Evolutionary conservation across 2,329 filamentous ascomycete genomes (phyloP).

Genomic region (Xylaria sp.): DNA sequence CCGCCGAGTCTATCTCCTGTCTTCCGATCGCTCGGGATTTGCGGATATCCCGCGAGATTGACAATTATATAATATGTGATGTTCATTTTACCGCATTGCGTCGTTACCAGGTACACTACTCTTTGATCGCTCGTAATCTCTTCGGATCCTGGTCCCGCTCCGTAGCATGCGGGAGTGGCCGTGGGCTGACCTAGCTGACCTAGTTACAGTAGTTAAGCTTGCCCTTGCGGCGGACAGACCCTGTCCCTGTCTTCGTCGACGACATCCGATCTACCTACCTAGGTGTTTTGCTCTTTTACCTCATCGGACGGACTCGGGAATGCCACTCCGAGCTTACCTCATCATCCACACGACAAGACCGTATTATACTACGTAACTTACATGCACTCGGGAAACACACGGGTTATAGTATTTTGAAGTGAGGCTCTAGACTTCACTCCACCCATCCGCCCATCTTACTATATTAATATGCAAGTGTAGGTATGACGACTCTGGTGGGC

Average conservation of each 20-base stretch:
- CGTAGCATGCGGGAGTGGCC: slow-evolving; percentile 19
- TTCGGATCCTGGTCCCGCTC: slow-evolving; percentile 4
- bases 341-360: slow-evolving; percentile 21
- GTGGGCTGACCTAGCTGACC: neutral
- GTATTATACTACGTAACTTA: neutral
- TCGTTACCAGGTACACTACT: neutral
- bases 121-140: slow-evolving; percentile 14
- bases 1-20: neutral
- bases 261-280: slow-evolving; percentile 17
- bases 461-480: slow-evolving; percentile 26
- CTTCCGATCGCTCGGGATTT: slow-evolving; percentile 18
- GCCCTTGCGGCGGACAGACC: neutral
- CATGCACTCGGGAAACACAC: slow-evolving; percentile 14
- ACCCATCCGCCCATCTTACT: slow-evolving; percentile 12
- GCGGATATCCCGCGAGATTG: neutral
- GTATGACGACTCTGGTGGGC: slow-evolving; percentile 21
- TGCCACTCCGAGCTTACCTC: slow-evolving; percentile 24
- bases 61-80: neutral
- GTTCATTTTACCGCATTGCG: neutral
- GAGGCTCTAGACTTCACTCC: slow-evolving; percentile 32
- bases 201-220: neutral
- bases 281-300: too few species aligned
- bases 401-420: neutral
- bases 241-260: slow-evolving; percentile 8
- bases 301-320: slow-evolving; percentile 12